Evolutionary conservation across 169 alveolate genomes (phyloP), one percentile per base, ranked within the genome.

Genomic region (Eimeria necatrix): DNA sequence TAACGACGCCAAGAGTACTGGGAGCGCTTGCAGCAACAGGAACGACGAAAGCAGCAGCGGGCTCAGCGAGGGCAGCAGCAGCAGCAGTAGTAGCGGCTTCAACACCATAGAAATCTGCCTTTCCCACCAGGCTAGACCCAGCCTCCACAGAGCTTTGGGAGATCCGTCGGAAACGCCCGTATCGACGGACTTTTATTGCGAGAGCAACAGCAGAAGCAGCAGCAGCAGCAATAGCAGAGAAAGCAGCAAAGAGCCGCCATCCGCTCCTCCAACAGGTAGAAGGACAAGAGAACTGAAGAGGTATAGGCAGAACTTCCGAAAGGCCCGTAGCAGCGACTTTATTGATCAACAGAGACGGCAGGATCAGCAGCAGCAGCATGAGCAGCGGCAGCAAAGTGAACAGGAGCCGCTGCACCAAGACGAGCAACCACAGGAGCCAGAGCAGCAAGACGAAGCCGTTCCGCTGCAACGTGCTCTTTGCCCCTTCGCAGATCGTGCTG

Each of bases 331-430:
- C 91, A 56, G 91, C 91, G 56, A 52, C 91, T 46, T 24, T 7
- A 59, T 22, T 32, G 49, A 14, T 7, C 3, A 24, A 22, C 51
- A 8, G 26, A 48, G 32, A 56, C 7, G 78, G 78, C 73, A 84
- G 51, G 48, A 80, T 52, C 73, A 84, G 91, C 91, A 83, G 76
- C 74, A 56, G 73, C 93, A 64, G 80, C 84, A 32, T 48, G 59
- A 74, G 85, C 41, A 74, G 24, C 22, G 12, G 20, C 56, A 74
- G 60, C 16, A 46, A n/a, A 12, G 1, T 14, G 20, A 32, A 59
- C 10, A 26, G 2, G 56, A 32, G 56, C 49, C 7, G 85, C 78
- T 49, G 68, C 80, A 68, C 24, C 93, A 64, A 24, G 52, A 59
- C 51, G 46, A 86, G 70, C 84, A 86, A 68, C 93, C 59, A 41